Evolutionary conservation across 75 land plant species (phyloP).

Genomic region (Sequoia sempervirens): DNA sequence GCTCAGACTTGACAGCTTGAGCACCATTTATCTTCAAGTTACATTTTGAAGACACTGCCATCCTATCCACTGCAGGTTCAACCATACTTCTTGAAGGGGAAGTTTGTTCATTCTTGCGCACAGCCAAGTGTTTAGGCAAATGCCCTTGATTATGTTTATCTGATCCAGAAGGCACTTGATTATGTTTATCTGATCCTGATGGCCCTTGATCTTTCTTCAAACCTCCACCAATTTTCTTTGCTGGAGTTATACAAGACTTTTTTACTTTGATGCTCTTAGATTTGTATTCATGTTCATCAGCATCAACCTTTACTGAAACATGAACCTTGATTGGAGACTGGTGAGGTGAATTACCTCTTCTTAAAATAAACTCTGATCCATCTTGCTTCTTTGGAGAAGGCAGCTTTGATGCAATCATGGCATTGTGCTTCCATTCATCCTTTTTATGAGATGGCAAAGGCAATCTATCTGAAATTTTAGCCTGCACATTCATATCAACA

Average conservation of each 20-base stretch:
- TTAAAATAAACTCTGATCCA: not conserved
- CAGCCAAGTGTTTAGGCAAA: not conserved
- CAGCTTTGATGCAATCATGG: not conserved
- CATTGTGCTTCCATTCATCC: not conserved
- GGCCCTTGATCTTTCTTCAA: conserved; percentile 4
- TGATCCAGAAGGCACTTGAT: too few relatives aligned
- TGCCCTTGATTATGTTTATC: conserved; percentile 5
- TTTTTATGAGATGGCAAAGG: not conserved
- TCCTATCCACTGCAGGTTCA: conserved; percentile 6
- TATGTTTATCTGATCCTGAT: not conserved
- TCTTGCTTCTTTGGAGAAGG: conserved; percentile 9
- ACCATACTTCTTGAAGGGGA: not conserved
- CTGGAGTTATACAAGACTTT: conserved; percentile 3
- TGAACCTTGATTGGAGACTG: not conserved
- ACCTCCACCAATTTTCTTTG: conserved; percentile 8
- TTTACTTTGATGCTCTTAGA: conserved; percentile 1
- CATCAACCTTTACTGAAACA: not conserved
- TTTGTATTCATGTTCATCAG: not conserved
- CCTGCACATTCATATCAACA: not conserved
- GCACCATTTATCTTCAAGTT: conserved; percentile 2
- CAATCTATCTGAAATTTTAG: not conserved
- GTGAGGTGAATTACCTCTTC: not conserved
- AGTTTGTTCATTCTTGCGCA: conserved; percentile 4
- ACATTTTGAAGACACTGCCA: conserved; percentile 26
- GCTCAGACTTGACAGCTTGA: conserved; percentile 10